Base-by-base conservation (phyloP, 2,329 filamentous ascomycete genomes). In the Aspergillus floridensis region DNA sequence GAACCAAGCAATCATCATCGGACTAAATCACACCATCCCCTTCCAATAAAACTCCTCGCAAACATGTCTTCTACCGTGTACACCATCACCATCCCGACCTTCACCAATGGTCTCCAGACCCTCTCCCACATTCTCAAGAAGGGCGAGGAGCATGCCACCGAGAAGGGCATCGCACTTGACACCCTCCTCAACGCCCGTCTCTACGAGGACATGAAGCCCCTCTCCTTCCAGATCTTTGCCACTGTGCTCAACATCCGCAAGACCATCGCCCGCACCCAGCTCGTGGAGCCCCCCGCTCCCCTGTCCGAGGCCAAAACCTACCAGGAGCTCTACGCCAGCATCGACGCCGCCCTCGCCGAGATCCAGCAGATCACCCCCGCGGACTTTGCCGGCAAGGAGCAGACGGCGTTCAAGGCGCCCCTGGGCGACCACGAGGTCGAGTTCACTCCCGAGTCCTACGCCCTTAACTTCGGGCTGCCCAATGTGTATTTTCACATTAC, bases 401-500 rank as follows among this genome's bases (percentile, higher is more conserved):
- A 72, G 0, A 62, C 65, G 2, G 74, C 80, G 61, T 66, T 83
- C 7, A 60, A 72, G 5, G 60, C 83, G 38, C 68, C 72, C 48
- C 65, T 70, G 0, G 65, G 68, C 7, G 57, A 57, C 10, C 62
- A 66, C 4, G 74, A 81, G 54, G 52, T 69, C 6, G 76, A 76
- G 58, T 78, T 82, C 14, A 75, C 75, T 2, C 79, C 73, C 0
- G 63, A 75, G 57, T 72, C 76, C 2, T 88, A 84, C 68, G 67
- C 84, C 22, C 68, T 73, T 46, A 73, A 74, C 3, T 85, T 81
- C 70, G 78, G 74, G 4, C 57, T 86, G 48, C 86, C 87, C 22
- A 88, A 89, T 67, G 73, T 88, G 65, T 88, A 80, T 76, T 90
- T 90, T 74, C 88, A 90, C 69, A 64, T 84, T 14, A 79, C 73